These are phyloP conservation scores for Beta vulgaris DNA, from an alignment of 148 eudicot species.

Conservation along the genomic window DNA sequence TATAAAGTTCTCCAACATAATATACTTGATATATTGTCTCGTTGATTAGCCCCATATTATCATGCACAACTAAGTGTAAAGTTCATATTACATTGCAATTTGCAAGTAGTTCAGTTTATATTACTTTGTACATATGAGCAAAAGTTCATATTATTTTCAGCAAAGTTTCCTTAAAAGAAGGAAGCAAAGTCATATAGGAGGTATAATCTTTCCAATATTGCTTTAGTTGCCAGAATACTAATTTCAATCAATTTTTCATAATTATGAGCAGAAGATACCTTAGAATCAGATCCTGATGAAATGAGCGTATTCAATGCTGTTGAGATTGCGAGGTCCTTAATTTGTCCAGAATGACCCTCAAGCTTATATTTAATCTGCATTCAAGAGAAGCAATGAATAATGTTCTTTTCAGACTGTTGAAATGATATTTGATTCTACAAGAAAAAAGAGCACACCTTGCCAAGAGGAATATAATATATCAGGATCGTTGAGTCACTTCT, in stretches of 20 bases:
- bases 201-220: not conserved
- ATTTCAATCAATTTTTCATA: too few relatives aligned
- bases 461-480: conserved; percentile 4
- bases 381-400: not conserved
- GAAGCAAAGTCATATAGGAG: too few relatives aligned
- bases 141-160: too few relatives aligned
- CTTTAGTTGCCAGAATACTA: not conserved
- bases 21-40: too few relatives aligned
- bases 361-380: conserved; percentile 50
- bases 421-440: not conserved
- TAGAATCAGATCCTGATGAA: conserved; percentile 59
- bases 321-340: conserved; percentile 61
- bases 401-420: not conserved
- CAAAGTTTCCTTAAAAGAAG: too few relatives aligned
- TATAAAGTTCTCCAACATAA: too few relatives aligned
- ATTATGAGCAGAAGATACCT: conserved; percentile 33
- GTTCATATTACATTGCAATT: too few relatives aligned
- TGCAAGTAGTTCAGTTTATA: too few relatives aligned
- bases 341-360: conserved; percentile 46
- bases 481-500: conserved; percentile 24
- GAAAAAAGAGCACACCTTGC: conserved; percentile 5
- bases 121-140: too few relatives aligned
- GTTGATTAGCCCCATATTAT: too few relatives aligned
- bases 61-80: too few relatives aligned
- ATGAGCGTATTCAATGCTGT: conserved; percentile 39